A percentile compares a stretch with the other conserved stretches of the same genome.
These are phyloP conservation scores for Schizosaccharomyces japonicus DNA, from an alignment of 805 yeast species.

Conservation along the genomic window DNA sequence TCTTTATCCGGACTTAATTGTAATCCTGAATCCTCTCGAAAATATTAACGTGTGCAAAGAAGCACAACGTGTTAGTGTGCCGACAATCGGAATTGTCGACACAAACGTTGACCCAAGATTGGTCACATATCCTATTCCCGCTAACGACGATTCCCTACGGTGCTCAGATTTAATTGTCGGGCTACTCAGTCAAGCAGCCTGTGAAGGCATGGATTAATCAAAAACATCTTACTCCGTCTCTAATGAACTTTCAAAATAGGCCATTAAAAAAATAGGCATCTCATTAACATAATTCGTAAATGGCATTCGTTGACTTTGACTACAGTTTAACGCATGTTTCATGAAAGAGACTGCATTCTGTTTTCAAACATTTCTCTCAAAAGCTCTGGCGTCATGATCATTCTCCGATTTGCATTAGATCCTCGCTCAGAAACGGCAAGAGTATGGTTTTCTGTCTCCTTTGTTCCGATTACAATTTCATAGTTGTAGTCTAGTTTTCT, in stretches of 20 bases:
- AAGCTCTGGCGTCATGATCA: background rate
- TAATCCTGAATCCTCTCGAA: constrained; percentile 69
- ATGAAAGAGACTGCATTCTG: background rate
- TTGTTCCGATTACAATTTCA: constrained; percentile 68
- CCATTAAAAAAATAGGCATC: no score
- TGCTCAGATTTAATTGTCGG: constrained; percentile 63
- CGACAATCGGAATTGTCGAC: constrained; percentile 83
- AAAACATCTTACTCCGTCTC: no score
- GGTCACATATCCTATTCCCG: constrained; percentile 86
- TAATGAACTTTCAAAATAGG: no score
- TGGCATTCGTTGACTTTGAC: no score
- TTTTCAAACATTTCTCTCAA: background rate
- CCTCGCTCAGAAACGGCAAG: constrained; percentile 25
- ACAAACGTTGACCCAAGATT: constrained; percentile 78
- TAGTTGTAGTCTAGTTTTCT: constrained; percentile 49
- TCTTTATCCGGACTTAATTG: constrained; percentile 71
- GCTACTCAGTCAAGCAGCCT: constrained; percentile 64
- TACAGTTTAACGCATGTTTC: no score
- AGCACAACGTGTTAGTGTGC: constrained; percentile 59
- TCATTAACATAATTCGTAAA: no score
- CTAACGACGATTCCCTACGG: constrained; percentile 77
- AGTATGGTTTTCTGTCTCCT: constrained; percentile 37
- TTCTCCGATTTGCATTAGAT: background rate
- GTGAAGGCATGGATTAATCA: no score
- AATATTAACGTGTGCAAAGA: constrained; percentile 60